Conservation (phyloP, 176 grass and related monocot species). For the Lolium perenne region DNA sequence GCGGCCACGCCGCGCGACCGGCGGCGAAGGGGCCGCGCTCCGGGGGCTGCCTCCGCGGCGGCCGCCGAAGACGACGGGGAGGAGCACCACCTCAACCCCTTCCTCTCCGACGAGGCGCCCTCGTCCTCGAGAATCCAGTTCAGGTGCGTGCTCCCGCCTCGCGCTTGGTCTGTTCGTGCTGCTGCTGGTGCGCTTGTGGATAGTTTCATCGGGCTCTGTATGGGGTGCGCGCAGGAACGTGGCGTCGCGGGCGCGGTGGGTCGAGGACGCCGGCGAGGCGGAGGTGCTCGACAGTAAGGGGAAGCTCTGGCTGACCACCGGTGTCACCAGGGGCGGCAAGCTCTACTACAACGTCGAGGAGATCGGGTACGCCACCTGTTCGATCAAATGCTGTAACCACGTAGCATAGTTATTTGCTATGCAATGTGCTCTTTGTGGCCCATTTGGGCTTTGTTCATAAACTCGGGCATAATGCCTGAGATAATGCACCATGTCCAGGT, state of each 20-base stretch:
- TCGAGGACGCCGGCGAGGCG: slow-evolving; percentile 63
- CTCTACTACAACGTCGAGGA: slow-evolving; percentile 89
- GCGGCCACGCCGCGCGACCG: not conserved
- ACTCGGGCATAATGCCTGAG: not conserved
- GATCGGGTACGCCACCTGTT: slow-evolving; percentile 63
- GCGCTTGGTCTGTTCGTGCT: not conserved
- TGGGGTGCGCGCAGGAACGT: slow-evolving; percentile 50
- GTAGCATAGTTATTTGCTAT: not conserved
- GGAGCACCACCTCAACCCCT: slow-evolving; percentile 63
- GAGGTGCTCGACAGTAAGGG: slow-evolving; percentile 79
- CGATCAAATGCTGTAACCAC: slow-evolving; percentile 21
- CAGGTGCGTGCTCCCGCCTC: slow-evolving; percentile 35
- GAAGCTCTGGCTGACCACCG: slow-evolving; percentile 80
- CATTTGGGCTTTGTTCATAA: not conserved
- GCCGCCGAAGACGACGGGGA: slow-evolving; percentile 47
- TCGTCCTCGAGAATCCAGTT: slow-evolving; percentile 47
- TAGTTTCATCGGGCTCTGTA: not conserved
- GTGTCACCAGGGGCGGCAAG: slow-evolving; percentile 54
- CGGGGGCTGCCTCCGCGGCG: not conserved
- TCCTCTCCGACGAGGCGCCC: slow-evolving; percentile 30
- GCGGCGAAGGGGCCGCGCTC: slow-evolving; percentile 20
- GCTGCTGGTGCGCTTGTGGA: not conserved
- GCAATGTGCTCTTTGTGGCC: not conserved
- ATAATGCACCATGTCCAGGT: not conserved
- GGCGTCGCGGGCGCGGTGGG: slow-evolving; percentile 69